These are phyloP conservation scores for Agroathelia rolfsii DNA, from an alignment of 1,284 basidiomycete species.

Conservation along the genomic window DNA sequence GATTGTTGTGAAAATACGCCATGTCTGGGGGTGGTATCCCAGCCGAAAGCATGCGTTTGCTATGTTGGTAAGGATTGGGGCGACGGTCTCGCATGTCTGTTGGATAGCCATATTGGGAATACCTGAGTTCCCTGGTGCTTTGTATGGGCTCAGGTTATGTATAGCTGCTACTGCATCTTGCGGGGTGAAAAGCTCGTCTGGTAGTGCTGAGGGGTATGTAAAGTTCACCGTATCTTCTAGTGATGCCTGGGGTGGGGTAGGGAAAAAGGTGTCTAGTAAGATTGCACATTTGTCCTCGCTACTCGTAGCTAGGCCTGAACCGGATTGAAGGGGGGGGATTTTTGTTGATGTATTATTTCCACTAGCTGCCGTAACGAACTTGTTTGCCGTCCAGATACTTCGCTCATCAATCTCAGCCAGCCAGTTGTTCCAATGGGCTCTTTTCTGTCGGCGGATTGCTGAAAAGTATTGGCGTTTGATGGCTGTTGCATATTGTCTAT, in stretches of 20 bases:
- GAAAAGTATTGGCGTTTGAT: slow-evolving; percentile 13
- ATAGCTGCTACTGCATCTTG: too few relatives aligned
- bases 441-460: slow-evolving; percentile 11
- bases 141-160: slow-evolving; percentile 16
- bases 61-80: slow-evolving; percentile 16
- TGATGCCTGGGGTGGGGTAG: slow-evolving; percentile 11
- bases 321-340: slow-evolving; percentile 22
- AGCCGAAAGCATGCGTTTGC: too few relatives aligned
- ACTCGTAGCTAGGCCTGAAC: slow-evolving; percentile 23
- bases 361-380: slow-evolving; percentile 15
- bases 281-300: slow-evolving; percentile 32
- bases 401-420: slow-evolving; percentile 14
- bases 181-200: slow-evolving; percentile 15
- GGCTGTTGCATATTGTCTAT: too few relatives aligned
- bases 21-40: slow-evolving; percentile 22
- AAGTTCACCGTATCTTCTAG: too few relatives aligned
- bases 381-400: slow-evolving; percentile 20
- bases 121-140: slow-evolving; percentile 21
- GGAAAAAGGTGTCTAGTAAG: slow-evolving; percentile 30
- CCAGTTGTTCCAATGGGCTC: slow-evolving; percentile 24
- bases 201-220: slow-evolving; percentile 1
- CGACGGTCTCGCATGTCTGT: slow-evolving; percentile 11
- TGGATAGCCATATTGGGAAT: slow-evolving; percentile 24
- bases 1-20: slow-evolving; percentile 23
- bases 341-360: slow-evolving; percentile 16